Conservation (phyloP, 169 alveolate genomes). For the Plasmodium billcollinsi region DNA sequence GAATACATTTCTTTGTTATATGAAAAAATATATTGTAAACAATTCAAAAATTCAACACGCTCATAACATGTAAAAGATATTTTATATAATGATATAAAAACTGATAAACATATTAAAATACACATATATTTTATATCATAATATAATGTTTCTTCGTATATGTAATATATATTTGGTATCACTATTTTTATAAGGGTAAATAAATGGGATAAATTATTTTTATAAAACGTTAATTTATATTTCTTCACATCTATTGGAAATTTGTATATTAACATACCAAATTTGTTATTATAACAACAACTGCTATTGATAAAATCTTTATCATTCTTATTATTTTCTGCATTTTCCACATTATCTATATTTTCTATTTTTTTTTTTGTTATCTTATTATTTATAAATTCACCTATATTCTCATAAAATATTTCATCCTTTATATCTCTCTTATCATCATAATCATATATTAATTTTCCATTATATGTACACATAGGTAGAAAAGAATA, state of each 20-base stretch:
- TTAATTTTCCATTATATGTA: conserved; percentile 34
- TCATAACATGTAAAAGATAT: conserved; percentile 14
- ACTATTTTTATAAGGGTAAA: conserved; percentile 49
- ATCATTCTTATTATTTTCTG: neutral
- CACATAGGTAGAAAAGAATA: conserved; percentile 74
- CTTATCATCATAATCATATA: conserved; percentile 48
- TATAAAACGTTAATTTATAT: conserved; percentile 50
- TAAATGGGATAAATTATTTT: conserved; percentile 41
- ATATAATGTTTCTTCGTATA: conserved; percentile 50
- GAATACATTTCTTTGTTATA: conserved; percentile 40
- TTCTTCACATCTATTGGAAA: conserved; percentile 73
- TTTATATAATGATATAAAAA: conserved; percentile 65
- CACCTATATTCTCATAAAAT: neutral
- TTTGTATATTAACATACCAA: conserved; percentile 7
- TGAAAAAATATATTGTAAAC: conserved; percentile 31
- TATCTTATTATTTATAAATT: neutral
- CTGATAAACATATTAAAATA: conserved; percentile 32
- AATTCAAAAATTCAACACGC: conserved; percentile 18
- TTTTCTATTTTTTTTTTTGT: conserved; percentile 3
- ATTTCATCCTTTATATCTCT: conserved; percentile 25
- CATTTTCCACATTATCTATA: neutral
- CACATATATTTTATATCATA: conserved; percentile 72
- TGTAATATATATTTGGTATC: conserved; percentile 49
- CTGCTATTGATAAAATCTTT: neutral
- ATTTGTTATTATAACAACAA: neutral